Conservation (phyloP, 208 protist genomes). For the Wallacemonas rigidus region DNA sequence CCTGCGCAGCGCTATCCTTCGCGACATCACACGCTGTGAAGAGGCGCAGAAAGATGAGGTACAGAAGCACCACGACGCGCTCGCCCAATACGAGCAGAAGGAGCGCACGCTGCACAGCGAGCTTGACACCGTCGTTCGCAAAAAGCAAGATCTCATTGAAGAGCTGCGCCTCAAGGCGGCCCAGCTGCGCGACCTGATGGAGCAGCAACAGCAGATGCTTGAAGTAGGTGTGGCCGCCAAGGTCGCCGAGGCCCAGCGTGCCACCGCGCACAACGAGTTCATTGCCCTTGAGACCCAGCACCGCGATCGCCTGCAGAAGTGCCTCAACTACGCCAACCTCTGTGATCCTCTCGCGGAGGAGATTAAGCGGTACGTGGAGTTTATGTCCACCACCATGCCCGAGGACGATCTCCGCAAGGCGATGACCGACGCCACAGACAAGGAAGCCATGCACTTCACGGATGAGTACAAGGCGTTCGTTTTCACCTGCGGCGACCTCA, state of each 20-base stretch:
- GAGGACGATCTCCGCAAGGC: constrained; percentile 44
- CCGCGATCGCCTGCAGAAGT: constrained; percentile 52
- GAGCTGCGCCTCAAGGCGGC: constrained; percentile 62
- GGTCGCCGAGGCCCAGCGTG: constrained; percentile 53
- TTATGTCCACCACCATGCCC: constrained; percentile 61
- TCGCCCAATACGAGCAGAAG: constrained; percentile 34
- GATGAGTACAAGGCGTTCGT: constrained; percentile 72
- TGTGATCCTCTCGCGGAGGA: constrained; percentile 48
- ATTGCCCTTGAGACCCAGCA: constrained; percentile 68
- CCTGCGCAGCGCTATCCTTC: constrained; percentile 33
- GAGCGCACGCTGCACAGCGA: constrained; percentile 33
- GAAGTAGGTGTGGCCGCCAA: constrained; percentile 49
- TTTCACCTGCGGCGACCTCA: constrained; percentile 69
- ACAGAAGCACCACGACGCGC: constrained; percentile 37
- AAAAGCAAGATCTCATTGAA: constrained; percentile 65
- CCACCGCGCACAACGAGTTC: constrained; percentile 79
- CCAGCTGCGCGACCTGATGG: constrained; percentile 59
- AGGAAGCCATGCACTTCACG: constrained; percentile 57
- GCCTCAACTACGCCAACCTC: constrained; percentile 61
- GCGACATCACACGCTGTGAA: constrained; percentile 56
- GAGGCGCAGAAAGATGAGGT: constrained; percentile 48
- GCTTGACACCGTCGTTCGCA: constrained; percentile 38
- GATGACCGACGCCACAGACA: constrained; percentile 43
- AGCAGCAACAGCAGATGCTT: constrained; percentile 57
- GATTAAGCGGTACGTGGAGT: constrained; percentile 57